Base-by-base conservation (phyloP, 106 monocot genomes). In the Dendrobium catenatum region DNA sequence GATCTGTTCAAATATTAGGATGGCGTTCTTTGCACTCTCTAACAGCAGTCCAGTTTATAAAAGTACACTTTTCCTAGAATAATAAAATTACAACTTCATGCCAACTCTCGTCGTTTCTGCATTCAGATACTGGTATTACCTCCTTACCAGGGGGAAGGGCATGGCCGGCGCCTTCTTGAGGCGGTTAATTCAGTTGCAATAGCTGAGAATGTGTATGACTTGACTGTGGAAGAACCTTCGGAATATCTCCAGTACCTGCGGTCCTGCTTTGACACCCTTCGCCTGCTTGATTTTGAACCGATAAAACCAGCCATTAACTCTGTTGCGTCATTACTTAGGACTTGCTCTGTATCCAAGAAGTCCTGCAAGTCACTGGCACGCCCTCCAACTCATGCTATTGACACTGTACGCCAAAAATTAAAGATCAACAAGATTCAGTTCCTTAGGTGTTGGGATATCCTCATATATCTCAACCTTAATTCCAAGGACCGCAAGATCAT, bases 191-290 rank as follows among this genome's bases (percentile, higher is more conserved):
- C 81, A 13, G 72, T 90, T 75, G 89, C 98, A 42, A 54, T 87
- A 49, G 86, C 89, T 41, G 89, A 95, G 78, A 93, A 90, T 77
- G 72, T 82, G n/a, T 88, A 99, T 78, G 98, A 99, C 59, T 77
- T 99, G 58, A 99, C 98, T n/a, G 66, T 87, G 16, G 98, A 99
- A 89, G 98, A 93, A 9, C 98, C 98, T 56, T 99, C 98, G n/a
- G 98, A 95, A 27, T 93, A 95, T 54, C 91, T 99, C 74, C 95
- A 95, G 82, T 80, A 86, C 70, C 79, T 95, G n/a, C 91, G 98
- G 20, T 41, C 80, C 10, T 99, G 91, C 86, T 83, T 86, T 47
- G 98, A 99, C 82, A 90, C 91, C 17, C 64, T 83, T 26, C 95
- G 91, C 31, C 78, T 98, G 31, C 88, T 91, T 31, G 43, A 72